Conservation (phyloP, 2,329 filamentous ascomycete genomes). For the Rutstroemia sp. region DNA sequence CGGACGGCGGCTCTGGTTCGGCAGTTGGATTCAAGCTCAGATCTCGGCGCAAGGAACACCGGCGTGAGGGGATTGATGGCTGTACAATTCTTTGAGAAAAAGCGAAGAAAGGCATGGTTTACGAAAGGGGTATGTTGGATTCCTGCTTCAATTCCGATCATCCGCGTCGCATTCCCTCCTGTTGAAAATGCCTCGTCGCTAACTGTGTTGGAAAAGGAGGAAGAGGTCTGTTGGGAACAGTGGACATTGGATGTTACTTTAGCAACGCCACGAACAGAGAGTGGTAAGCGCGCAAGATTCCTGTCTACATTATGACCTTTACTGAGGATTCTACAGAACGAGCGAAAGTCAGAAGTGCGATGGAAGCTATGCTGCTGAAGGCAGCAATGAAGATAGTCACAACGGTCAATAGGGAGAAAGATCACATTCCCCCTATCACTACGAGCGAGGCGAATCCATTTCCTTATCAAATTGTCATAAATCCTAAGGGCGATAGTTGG, state of each 20-base stretch:
- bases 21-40: conserved; percentile 59
- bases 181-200: background rate
- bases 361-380: conserved; percentile 82
- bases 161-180: conserved; percentile 2
- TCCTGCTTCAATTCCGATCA: background rate
- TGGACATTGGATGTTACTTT: conserved; percentile 95
- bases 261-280: conserved; percentile 80
- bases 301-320: background rate
- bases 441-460: conserved; percentile 89
- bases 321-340: conserved; percentile 49
- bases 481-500: conserved; percentile 75
- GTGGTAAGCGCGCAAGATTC: conserved; percentile 48
- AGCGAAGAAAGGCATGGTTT: conserved; percentile 75
- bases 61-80: conserved; percentile 71
- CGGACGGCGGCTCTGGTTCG: conserved; percentile 72
- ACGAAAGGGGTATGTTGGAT: conserved; percentile 56
- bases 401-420: conserved; percentile 80
- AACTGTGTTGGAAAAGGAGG: conserved; percentile 3
- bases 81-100: conserved; percentile 94
- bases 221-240: conserved; percentile 70
- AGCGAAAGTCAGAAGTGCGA: conserved; percentile 79
- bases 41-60: conserved; percentile 31
- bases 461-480: conserved; percentile 86
- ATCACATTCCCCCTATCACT: conserved; percentile 95
- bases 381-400: conserved; percentile 85